These are phyloP conservation scores for Colletotrichum horii DNA, from an alignment of 2,329 filamentous ascomycete genomes.

Conservation along the genomic window DNA sequence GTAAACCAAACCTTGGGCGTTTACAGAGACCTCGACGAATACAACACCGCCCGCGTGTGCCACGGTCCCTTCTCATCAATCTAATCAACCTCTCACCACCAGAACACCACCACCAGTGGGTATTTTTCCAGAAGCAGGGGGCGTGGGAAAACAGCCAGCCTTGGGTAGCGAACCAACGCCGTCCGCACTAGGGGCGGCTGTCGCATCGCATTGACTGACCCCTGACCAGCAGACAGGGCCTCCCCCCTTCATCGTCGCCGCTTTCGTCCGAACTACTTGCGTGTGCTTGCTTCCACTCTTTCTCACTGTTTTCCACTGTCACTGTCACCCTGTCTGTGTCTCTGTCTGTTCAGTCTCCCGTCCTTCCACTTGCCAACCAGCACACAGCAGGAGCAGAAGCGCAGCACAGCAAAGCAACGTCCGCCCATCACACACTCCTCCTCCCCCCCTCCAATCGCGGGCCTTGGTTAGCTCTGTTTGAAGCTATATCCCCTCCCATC, in stretches of 20 bases:
- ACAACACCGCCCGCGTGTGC: neutral
- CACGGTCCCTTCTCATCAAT: neutral
- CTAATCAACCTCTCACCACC: constrained; percentile 19
- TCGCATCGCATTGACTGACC: constrained; percentile 19
- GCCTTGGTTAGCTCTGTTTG: constrained; percentile 14
- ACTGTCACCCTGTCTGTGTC: neutral
- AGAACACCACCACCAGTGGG: constrained; percentile 7
- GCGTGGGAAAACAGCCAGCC: neutral
- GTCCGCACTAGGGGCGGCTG: constrained; percentile 14
- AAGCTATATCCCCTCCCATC: constrained; percentile 19
- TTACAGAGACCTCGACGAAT: neutral
- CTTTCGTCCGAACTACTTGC: constrained; percentile 19
- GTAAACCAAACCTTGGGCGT: constrained; percentile 1
- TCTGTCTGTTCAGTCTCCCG: neutral
- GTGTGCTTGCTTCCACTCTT: neutral
- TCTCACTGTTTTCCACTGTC: neutral
- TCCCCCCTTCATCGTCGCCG: neutral
- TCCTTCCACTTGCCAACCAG: neutral
- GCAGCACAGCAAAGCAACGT: neutral
- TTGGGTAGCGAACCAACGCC: neutral
- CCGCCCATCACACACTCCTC: neutral
- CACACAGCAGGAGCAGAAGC: neutral
- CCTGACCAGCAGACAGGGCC: constrained; percentile 7
- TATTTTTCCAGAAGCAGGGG: constrained; percentile 9
- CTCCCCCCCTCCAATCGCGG: neutral